Evolutionary conservation across 176 grass and related monocot species (phyloP).

Genomic region (Carex cristatella): DNA sequence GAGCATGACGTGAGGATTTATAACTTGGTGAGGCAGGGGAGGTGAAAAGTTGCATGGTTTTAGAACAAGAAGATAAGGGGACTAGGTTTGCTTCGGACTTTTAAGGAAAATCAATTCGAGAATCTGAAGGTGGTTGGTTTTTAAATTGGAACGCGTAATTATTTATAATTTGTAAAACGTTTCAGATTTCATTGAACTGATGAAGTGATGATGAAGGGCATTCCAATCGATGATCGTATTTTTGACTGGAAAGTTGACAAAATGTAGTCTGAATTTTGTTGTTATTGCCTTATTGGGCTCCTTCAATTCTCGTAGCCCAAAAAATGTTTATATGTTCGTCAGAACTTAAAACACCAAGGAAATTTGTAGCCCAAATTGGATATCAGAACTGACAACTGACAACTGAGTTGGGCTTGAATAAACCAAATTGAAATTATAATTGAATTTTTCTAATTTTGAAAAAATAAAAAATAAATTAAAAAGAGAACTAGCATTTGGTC

Average conservation of each 20-base stretch:
- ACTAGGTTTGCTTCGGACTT: not conserved
- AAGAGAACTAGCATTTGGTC: too few relatives aligned
- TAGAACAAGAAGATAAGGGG: not conserved
- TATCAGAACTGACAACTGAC: too few relatives aligned
- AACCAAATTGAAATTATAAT: too few relatives aligned
- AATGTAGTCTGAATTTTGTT: not conserved
- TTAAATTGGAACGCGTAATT: not conserved
- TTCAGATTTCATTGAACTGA: not conserved
- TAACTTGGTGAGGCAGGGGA: not conserved
- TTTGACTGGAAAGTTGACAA: not conserved
- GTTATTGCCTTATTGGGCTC: not conserved
- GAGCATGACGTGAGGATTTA: not conserved
- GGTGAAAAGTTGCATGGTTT: not conserved
- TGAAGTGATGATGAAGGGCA: not conserved
- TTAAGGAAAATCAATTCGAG: not conserved
- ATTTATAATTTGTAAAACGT: not conserved
- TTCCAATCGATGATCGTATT: too few relatives aligned
- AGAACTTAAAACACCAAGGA: not conserved
- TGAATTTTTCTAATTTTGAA: too few relatives aligned
- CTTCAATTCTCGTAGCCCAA: not conserved
- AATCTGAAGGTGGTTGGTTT: not conserved
- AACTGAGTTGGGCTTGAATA: too few relatives aligned
- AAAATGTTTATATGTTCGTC: not conserved
- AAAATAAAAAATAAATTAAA: too few relatives aligned
- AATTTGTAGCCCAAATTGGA: not conserved